These are phyloP conservation scores for Paspalum notatum DNA, from an alignment of 176 grass and related monocot species.

Conservation along the genomic window DNA sequence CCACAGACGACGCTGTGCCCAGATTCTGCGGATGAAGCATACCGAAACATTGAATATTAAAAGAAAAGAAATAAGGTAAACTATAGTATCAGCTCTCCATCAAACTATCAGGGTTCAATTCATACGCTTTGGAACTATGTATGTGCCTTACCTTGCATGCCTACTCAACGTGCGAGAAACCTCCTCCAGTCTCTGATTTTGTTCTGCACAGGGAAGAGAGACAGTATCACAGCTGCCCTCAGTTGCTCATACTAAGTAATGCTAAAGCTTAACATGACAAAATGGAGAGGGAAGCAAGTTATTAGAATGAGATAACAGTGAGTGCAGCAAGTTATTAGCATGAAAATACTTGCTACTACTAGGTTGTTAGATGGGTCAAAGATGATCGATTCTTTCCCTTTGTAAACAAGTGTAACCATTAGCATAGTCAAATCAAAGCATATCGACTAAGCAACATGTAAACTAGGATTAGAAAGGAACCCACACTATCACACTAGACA, in stretches of 20 bases:
- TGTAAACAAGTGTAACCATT: not conserved
- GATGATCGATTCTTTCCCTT: not conserved
- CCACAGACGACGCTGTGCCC: constrained; percentile 9
- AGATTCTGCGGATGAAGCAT: constrained; percentile 23
- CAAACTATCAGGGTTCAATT: not conserved
- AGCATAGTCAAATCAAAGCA: not conserved
- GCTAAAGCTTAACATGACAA: constrained; percentile 15
- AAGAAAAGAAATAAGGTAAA: not conserved
- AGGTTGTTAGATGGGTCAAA: not conserved
- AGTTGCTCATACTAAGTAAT: not conserved
- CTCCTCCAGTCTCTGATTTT: constrained; percentile 62
- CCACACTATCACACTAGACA: not conserved
- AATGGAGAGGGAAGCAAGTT: not conserved
- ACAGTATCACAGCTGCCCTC: constrained; percentile 10
- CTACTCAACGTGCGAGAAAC: constrained; percentile 81
- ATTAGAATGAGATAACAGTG: not conserved
- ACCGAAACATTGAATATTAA: not conserved
- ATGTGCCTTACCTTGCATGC: constrained; percentile 41
- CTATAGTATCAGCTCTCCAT: not conserved
- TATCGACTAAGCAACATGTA: not conserved
- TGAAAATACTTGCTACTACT: not conserved
- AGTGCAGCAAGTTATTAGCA: not conserved
- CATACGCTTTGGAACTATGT: not conserved
- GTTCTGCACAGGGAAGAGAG: constrained; percentile 53
- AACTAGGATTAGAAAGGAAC: constrained; percentile 6